Conservation (phyloP, 148 eudicot species). For the Fagopyrum homotropicum region DNA sequence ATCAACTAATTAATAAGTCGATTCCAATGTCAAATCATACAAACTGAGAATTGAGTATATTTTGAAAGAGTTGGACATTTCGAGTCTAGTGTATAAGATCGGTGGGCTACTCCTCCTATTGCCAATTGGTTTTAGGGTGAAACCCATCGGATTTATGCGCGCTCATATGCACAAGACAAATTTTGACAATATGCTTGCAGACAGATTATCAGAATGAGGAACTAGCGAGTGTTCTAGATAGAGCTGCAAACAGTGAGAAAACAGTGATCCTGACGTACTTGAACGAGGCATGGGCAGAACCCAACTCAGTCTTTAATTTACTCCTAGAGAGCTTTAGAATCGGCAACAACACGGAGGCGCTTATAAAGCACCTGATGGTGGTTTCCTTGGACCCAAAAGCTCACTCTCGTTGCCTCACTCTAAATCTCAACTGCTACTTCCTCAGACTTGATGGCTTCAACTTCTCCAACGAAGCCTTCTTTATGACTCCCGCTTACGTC, state of each 20-base stretch:
- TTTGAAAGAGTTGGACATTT: too few species aligned
- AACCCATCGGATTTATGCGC: too few species aligned
- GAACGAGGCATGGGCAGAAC: constrained; percentile 10
- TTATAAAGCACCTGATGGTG: constrained; percentile 1
- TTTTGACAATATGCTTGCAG: too few species aligned
- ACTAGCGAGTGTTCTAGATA: not conserved
- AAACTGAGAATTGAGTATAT: too few species aligned
- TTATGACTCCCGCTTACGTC: constrained; percentile 3
- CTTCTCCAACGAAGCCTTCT: not conserved
- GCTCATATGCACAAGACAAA: too few species aligned
- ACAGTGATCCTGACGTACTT: not conserved
- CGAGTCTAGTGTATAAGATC: too few species aligned
- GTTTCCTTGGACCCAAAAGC: constrained; percentile 6
- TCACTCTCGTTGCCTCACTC: not conserved
- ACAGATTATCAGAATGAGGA: not conserved
- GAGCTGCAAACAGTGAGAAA: not conserved
- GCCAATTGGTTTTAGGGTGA: too few species aligned
- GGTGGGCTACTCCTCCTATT: too few species aligned
- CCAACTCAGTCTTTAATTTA: constrained; percentile 1
- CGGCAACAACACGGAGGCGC: constrained; percentile 1
- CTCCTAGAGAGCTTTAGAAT: constrained; percentile 8
- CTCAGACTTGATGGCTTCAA: not conserved
- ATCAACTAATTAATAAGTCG: too few species aligned
- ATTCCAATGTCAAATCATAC: too few species aligned
- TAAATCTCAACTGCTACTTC: constrained; percentile 6